phyloP scores from a whole-genome alignment of 2,329 filamentous ascomycete species.

The Didymella pinodella region DNA sequence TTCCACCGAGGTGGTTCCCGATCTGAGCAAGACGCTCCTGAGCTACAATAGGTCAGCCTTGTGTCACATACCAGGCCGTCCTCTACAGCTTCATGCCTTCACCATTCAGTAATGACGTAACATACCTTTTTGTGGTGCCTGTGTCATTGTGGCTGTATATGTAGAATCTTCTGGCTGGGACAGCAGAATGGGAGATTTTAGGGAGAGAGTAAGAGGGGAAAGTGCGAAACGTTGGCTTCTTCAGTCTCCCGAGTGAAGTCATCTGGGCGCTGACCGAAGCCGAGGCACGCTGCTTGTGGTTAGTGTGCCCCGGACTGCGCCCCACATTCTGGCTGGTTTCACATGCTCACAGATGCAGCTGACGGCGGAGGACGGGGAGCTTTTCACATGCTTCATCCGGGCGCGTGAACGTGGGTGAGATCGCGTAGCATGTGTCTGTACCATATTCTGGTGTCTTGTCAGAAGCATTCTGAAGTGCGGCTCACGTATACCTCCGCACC shows the following conservation, averaged over 20 bases:
- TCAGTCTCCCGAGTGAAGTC: constrained; percentile 16
- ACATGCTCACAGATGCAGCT: constrained; percentile 13
- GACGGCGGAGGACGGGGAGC: constrained; percentile 16
- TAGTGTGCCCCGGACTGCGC: constrained; percentile 12
- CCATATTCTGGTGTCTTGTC: neutral
- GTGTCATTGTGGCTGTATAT: constrained; percentile 16
- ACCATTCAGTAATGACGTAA: constrained; percentile 1
- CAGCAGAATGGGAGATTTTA: neutral
- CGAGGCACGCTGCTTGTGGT: constrained; percentile 19
- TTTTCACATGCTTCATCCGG: constrained; percentile 31
- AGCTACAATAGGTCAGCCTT: constrained; percentile 49
- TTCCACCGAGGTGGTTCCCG: constrained; percentile 61
- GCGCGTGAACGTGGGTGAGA: constrained; percentile 4
- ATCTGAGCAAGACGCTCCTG: constrained; percentile 68
- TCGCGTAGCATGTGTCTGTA: constrained; percentile 9
- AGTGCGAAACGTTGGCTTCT: constrained; percentile 17
- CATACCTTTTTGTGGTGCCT: constrained; percentile 23
- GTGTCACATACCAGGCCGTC: neutral
- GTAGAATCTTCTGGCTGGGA: neutral
- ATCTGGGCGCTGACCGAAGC: constrained; percentile 20
- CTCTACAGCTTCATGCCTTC: neutral
- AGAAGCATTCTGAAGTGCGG: neutral
- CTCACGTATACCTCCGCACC: neutral
- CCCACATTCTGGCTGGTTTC: constrained; percentile 21
- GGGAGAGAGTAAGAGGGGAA: neutral